Evolutionary conservation across 2,329 filamentous ascomycete species (phyloP).

Genomic region (Dactylonectria estremocensis): DNA sequence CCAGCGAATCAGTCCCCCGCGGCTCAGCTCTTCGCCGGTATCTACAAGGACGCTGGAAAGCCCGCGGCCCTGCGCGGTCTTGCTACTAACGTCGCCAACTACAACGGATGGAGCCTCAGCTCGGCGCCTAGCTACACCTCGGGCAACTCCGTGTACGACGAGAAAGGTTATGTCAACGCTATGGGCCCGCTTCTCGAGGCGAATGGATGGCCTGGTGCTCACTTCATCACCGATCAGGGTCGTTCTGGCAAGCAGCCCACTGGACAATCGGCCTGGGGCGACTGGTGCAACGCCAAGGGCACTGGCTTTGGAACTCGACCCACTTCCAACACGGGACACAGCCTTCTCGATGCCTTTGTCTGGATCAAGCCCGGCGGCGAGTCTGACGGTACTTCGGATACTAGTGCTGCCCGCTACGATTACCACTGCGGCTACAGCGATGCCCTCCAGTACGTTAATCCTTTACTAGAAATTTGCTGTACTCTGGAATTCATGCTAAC

Average conservation of each 20-base stretch:
- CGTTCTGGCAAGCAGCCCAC: slow-evolving; percentile 73
- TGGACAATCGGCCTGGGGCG: slow-evolving; percentile 72
- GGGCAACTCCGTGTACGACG: slow-evolving; percentile 66
- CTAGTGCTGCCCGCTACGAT: slow-evolving; percentile 57
- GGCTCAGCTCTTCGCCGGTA: slow-evolving; percentile 61
- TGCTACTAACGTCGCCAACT: slow-evolving; percentile 73
- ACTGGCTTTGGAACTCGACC: slow-evolving; percentile 78
- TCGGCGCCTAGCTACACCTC: slow-evolving; percentile 62
- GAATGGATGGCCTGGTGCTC: slow-evolving; percentile 58
- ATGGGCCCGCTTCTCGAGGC: slow-evolving; percentile 74
- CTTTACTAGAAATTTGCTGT: fast-evolving
- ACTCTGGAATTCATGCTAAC: slow-evolving; percentile 44
- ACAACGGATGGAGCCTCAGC: slow-evolving; percentile 64
- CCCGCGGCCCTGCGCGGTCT: slow-evolving; percentile 68
- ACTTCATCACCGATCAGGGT: slow-evolving; percentile 66
- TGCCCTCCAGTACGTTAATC: slow-evolving; percentile 57
- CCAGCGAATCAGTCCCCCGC: slow-evolving; percentile 66
- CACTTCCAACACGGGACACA: slow-evolving; percentile 72
- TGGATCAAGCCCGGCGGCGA: slow-evolving; percentile 80
- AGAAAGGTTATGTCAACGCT: slow-evolving; percentile 71
- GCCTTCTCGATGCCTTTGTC: slow-evolving; percentile 75
- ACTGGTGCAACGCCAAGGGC: slow-evolving; percentile 78
- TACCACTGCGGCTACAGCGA: slow-evolving; percentile 65
- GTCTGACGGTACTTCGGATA: slow-evolving; percentile 67
- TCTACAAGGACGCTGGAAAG: slow-evolving; percentile 66